Base-by-base conservation (phyloP, 202 grass and related monocot genomes). In the Elaeis oleifera region DNA sequence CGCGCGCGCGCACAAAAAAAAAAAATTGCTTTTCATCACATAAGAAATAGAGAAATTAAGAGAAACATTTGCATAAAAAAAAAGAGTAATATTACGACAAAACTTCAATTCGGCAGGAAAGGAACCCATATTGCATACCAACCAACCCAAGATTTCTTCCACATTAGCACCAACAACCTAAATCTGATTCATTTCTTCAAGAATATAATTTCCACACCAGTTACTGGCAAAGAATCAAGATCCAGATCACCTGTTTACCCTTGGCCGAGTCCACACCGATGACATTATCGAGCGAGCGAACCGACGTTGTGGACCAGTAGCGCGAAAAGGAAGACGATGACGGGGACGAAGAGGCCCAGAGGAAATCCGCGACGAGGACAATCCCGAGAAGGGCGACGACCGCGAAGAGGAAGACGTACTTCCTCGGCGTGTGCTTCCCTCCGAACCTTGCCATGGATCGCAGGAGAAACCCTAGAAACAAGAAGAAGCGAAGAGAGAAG, bases 331-430 rank as follows among this genome's bases (percentile, higher is more conserved):
- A 73, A 17, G 79, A 71, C 54, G 53, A 78, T 54, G 71, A 79
- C 52, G 29, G 54, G 49, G 49, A 59, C 19, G 73, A 58, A 13
- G 79, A 72, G 29, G 61, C 73, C 79, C 79, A 82, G 26, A 82
- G 79, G 29, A 68, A 77, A 60, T 82, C 73, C 5, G 73, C 73
- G 28, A 82, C 36, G 20, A 82, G 73, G 70, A 69, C 68, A 13
- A 72, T 59, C 21, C n/a, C 79, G 50, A 82, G 61, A 9, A 82
- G 61, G 24, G 77, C 26, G n/a, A 60, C 48, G 29, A 61, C 61
- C 2, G 73, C 61, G 23, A 77, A 53, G 56, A 77, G n/a, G 58
- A 82, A 22, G 6, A 56, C 23, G 62, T 62, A 72, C 4, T 62
- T 24, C 56, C 39, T 57, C 3, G 67, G 60, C 28, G 54, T 3